Evolutionary conservation across 495 filamentous ascomycete genomes (phyloP).

Genomic region (Penicillium lividum): DNA sequence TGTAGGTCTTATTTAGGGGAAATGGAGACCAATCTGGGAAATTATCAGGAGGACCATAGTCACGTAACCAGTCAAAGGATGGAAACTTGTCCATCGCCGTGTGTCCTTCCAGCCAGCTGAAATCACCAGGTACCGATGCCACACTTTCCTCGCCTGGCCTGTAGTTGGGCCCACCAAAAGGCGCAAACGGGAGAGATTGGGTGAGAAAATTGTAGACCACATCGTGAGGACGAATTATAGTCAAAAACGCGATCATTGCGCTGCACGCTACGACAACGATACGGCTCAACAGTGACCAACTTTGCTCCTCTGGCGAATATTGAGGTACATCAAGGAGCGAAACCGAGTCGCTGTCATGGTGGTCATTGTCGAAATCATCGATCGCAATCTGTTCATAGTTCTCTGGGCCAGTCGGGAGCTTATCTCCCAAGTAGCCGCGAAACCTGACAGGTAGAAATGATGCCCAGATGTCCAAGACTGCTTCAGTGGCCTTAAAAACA

Average conservation of each 20-base stretch:
- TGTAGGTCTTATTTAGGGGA: neutral
- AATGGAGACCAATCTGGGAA: conserved; percentile 23
- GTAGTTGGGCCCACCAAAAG: conserved; percentile 13
- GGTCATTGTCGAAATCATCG: conserved; percentile 16
- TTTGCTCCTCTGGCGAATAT: neutral
- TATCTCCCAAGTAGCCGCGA: conserved; percentile 4
- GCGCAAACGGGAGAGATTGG: conserved; percentile 16
- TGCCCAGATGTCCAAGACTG: conserved; percentile 12
- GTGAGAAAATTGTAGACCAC: conserved; percentile 15
- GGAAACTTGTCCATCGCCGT: conserved; percentile 20
- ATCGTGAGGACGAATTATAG: conserved; percentile 17
- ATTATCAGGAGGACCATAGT: neutral
- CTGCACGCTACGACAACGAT: conserved; percentile 4
- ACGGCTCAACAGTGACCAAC: conserved; percentile 3
- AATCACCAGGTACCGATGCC: neutral
- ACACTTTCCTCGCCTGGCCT: conserved; percentile 3
- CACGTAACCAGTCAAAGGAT: conserved; percentile 18
- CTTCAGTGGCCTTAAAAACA: conserved; percentile 10
- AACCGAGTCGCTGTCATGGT: conserved; percentile 14
- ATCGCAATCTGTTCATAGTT: conserved; percentile 19
- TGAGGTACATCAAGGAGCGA: conserved; percentile 7
- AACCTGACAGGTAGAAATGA: conserved; percentile 7
- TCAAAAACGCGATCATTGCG: conserved; percentile 5
- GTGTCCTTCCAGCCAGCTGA: conserved; percentile 12
- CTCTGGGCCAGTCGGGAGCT: conserved; percentile 1